These are phyloP conservation scores for Cyclospora cayetanensis DNA, from an alignment of 169 alveolate genomes.

Conservation along the genomic window DNA sequence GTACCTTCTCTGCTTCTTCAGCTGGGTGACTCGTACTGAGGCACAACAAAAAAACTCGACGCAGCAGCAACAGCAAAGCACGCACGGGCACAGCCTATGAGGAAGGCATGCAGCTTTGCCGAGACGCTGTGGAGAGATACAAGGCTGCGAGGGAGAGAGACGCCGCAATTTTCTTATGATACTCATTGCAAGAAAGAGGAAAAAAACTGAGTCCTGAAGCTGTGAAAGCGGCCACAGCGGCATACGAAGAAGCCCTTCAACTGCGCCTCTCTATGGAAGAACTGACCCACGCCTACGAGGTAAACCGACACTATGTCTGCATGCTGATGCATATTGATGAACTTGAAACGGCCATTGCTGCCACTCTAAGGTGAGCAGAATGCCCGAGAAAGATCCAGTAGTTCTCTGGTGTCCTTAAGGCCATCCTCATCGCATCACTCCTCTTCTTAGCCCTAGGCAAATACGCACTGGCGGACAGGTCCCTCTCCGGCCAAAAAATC, in stretches of 20 bases:
- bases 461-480: neutral
- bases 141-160: neutral
- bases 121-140: neutral
- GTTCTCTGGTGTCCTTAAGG: neutral
- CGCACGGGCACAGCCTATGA: constrained; percentile 28
- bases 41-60: constrained; percentile 28
- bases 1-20: too few relatives aligned
- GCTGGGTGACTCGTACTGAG: constrained; percentile 34
- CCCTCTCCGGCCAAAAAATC: constrained; percentile 39
- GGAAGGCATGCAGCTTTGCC: constrained; percentile 6
- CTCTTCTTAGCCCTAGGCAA: neutral
- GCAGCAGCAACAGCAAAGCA: neutral
- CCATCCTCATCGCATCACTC: neutral
- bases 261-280: neutral
- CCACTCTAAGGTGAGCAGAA: neutral
- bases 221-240: neutral
- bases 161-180: neutral
- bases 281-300: constrained; percentile 13
- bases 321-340: neutral
- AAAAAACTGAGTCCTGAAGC: neutral
- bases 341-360: neutral
- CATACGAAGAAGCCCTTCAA: constrained; percentile 20
- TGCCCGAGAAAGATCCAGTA: neutral
- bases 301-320: constrained; percentile 19
- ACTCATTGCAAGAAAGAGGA: neutral